Conservation (phyloP, 2,329 filamentous ascomycete genomes). For the Peltaster fructicola region DNA sequence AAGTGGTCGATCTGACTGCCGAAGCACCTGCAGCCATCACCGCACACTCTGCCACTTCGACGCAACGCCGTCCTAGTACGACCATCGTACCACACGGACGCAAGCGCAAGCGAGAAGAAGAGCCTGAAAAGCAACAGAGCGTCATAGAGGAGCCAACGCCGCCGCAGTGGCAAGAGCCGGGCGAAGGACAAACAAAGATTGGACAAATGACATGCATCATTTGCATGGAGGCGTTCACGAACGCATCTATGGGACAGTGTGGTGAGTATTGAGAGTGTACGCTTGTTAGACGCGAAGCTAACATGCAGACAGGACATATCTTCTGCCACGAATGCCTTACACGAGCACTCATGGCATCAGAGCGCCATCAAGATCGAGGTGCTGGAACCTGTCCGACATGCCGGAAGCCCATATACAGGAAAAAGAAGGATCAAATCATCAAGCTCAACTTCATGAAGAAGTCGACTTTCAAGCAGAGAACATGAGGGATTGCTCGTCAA, state of each 20-base stretch:
- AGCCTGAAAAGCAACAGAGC: no score
- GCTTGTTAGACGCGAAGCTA: no score
- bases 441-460: slow-evolving; percentile 23
- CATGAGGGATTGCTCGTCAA: slow-evolving; percentile 4
- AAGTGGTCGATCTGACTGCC: no score
- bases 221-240: slow-evolving; percentile 43
- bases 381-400: slow-evolving; percentile 30
- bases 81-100: no score
- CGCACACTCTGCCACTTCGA: no score
- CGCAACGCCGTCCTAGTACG: no score
- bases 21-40: no score
- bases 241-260: slow-evolving; percentile 42
- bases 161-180: slow-evolving; percentile 11
- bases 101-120: no score
- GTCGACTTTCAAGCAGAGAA: slow-evolving; percentile 9
- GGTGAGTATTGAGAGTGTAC: no score
- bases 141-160: no score
- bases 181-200: slow-evolving; percentile 16
- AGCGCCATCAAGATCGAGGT: slow-evolving; percentile 29
- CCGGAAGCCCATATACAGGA: slow-evolving; percentile 25
- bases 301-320: slow-evolving; percentile 35
- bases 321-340: slow-evolving; percentile 48
- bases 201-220: slow-evolving; percentile 41
- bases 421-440: slow-evolving; percentile 24
- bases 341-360: slow-evolving; percentile 39